A percentile compares a stretch with the other conserved stretches of the same genome.
Conservation (phyloP, 1,284 basidiomycete genomes). For the Sanguinoderma infundibulare region DNA sequence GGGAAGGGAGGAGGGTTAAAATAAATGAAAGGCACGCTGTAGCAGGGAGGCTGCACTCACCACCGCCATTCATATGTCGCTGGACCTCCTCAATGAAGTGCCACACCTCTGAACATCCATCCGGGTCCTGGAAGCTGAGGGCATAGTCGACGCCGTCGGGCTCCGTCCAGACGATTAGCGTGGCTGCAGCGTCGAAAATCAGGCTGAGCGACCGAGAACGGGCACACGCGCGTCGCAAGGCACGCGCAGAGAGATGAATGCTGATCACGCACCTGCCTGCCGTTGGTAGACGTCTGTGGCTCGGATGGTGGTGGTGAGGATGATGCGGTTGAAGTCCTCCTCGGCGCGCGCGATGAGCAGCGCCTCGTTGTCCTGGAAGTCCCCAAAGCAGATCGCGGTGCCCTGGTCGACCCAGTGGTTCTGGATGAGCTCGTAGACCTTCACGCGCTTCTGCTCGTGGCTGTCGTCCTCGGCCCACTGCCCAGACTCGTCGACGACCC, state of each 20-base stretch:
- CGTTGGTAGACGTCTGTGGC: constrained; percentile 88
- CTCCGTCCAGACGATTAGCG: constrained; percentile 99
- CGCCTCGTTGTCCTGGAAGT: constrained; percentile 84
- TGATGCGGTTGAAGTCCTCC: constrained; percentile 68
- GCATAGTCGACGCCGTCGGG: constrained; percentile 95
- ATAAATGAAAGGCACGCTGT: constrained; percentile 13
- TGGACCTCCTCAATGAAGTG: constrained; percentile 97
- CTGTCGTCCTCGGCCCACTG: constrained; percentile 42
- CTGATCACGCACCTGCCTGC: constrained; percentile 77
- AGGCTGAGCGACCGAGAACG: constrained; percentile 3
- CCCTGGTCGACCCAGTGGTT: constrained; percentile 92
- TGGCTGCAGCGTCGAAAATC: constrained; percentile 60
- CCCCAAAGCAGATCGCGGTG: constrained; percentile 91
- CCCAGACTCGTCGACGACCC: constrained; percentile 33
- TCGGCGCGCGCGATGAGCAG: constrained; percentile 87
- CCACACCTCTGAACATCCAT: constrained; percentile 98
- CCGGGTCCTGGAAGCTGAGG: constrained; percentile 95
- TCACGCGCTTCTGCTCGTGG: constrained; percentile 45
- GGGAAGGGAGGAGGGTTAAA: not conserved
- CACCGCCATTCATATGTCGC: constrained; percentile 71
- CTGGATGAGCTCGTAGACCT: constrained; percentile 91
- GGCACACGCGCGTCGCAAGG: constrained; percentile 13
- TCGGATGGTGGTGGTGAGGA: constrained; percentile 76
- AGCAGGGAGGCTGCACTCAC: constrained; percentile 41
- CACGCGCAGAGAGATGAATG: constrained; percentile 14